Evolutionary conservation across 2,329 filamentous ascomycete species (phyloP), one percentile per base, ranked within the genome.

Genomic region (Beauveria sp.): DNA sequence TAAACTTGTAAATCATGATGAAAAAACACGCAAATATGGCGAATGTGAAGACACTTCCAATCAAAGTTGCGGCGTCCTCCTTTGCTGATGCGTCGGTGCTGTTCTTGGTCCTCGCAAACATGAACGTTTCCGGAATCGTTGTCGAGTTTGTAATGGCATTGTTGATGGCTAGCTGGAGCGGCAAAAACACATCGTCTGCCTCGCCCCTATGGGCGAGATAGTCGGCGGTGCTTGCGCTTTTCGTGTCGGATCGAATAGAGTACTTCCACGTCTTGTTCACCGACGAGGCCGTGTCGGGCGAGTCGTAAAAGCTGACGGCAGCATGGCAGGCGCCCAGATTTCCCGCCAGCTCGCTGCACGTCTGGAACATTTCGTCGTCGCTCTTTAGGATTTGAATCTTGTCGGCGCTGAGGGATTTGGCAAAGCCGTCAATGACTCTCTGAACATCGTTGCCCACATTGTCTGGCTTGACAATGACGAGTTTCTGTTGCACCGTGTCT

Each of bases 181-280:
- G 70, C 18, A 69, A 24, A 55, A 65, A 67, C 10, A 69, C 59
- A 2, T 59, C 55, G 43, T 72, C 67, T 22, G 30, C 55, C 30
- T 37, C 20, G 5, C 55, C 22, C 5, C 28, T 30, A 44, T 57
- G 55, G 14, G 43, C 44, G 1, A 48, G 14, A 28, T 80, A 73
- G 40, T 84, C 81, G 64, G 80, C 79, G 52, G 63, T 88, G 68
- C 47, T 81, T 48, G 61, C 47, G 9, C 61, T 58, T 3, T 64
- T 62, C 0, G 66, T 65, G 48, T 72, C 70, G 20, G 64, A 65
- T 1, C 66, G 65, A 24, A 73, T 64, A 0, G 65, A 66, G 54
- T 72, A 72, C 30, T 68, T 66, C 69, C 70, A 73, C 8, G 66
- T 69, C 28, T 68, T 64, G 20, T 57, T 57, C 1, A 20, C 52